Percentiles rank a stretch among this genome's conserved stretches.
phyloP scores from a whole-genome alignment of 371 early-diverging fungal species.

The Saksenaea vasiformis region DNA sequence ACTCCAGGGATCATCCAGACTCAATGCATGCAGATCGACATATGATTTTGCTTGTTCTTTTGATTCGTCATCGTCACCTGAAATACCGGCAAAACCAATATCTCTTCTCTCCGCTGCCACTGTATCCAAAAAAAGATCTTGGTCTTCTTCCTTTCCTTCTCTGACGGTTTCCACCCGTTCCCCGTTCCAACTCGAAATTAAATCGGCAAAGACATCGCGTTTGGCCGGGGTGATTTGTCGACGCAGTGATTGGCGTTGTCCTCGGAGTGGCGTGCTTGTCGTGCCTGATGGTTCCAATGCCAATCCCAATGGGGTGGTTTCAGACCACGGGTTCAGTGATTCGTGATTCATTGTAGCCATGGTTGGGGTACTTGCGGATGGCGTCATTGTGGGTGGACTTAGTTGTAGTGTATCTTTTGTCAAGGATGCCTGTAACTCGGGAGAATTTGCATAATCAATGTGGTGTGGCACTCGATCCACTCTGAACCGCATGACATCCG shows the following conservation, averaged over 20 bases:
- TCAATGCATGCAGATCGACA: neutral
- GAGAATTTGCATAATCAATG: constrained; percentile 10
- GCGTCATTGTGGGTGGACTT: constrained; percentile 14
- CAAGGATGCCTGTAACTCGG: constrained; percentile 19
- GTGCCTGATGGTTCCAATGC: constrained; percentile 5
- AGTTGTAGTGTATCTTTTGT: constrained; percentile 15
- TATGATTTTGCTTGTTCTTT: neutral
- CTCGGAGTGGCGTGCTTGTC: constrained; percentile 11
- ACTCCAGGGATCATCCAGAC: constrained; percentile 2
- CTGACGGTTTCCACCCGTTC: constrained; percentile 7
- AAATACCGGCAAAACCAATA: constrained; percentile 49
- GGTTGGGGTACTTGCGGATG: constrained; percentile 23
- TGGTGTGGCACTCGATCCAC: constrained; percentile 5
- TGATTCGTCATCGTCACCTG: constrained; percentile 7
- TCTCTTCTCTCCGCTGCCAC: constrained; percentile 44
- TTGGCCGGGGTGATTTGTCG: constrained; percentile 42
- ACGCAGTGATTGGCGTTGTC: neutral
- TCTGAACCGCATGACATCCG: constrained; percentile 26
- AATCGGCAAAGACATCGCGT: constrained; percentile 45
- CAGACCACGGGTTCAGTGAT: constrained; percentile 16
- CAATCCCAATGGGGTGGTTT: constrained; percentile 4
- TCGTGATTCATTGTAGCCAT: constrained; percentile 1
- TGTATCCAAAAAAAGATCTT: constrained; percentile 30
- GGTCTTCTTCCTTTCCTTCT: constrained; percentile 13
- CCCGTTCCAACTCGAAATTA: constrained; percentile 46